Evolutionary conservation across 352 stramenopile genomes (phyloP).

Genomic region (Globisporangium cylindrosporum): DNA sequence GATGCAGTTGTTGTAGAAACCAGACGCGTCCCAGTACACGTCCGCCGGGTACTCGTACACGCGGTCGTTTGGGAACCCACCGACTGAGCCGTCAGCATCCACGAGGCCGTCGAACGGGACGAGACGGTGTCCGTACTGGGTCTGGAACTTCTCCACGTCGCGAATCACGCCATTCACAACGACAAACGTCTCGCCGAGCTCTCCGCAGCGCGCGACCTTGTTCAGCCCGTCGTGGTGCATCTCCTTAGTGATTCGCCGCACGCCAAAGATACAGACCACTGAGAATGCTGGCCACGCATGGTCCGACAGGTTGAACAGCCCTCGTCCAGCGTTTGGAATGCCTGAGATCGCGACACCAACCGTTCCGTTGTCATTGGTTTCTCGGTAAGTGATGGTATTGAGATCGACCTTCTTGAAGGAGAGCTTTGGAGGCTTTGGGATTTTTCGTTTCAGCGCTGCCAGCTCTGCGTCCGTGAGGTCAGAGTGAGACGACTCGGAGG

Average conservation of each 20-base stretch:
- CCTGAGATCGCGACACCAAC: slow-evolving; percentile 81
- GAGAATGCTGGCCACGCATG: slow-evolving; percentile 85
- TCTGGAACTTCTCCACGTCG: slow-evolving; percentile 87
- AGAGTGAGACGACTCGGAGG: slow-evolving; percentile 55
- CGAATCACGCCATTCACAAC: slow-evolving; percentile 84
- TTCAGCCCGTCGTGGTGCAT: slow-evolving; percentile 86
- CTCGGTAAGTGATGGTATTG: slow-evolving; percentile 79
- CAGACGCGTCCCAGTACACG: slow-evolving; percentile 85
- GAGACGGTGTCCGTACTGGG: slow-evolving; percentile 82
- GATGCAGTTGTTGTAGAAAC: slow-evolving; percentile 90
- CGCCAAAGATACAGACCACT: slow-evolving; percentile 86
- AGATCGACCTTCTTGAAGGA: slow-evolving; percentile 84
- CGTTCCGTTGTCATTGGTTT: slow-evolving; percentile 85
- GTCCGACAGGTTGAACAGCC: slow-evolving; percentile 79
- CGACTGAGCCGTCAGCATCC: slow-evolving; percentile 79
- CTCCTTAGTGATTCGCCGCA: slow-evolving; percentile 83
- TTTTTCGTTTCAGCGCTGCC: slow-evolving; percentile 71
- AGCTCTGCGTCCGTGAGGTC: slow-evolving; percentile 83
- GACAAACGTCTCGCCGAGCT: slow-evolving; percentile 85
- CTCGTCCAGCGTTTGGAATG: slow-evolving; percentile 78
- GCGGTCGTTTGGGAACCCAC: slow-evolving; percentile 84
- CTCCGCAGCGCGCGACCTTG: slow-evolving; percentile 81
- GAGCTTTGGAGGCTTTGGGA: slow-evolving; percentile 81
- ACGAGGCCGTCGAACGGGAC: slow-evolving; percentile 80
- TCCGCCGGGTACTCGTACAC: slow-evolving; percentile 86